Evolutionary conservation across 2,329 filamentous ascomycete species (phyloP).

Genomic region (Sarocladium strictum): DNA sequence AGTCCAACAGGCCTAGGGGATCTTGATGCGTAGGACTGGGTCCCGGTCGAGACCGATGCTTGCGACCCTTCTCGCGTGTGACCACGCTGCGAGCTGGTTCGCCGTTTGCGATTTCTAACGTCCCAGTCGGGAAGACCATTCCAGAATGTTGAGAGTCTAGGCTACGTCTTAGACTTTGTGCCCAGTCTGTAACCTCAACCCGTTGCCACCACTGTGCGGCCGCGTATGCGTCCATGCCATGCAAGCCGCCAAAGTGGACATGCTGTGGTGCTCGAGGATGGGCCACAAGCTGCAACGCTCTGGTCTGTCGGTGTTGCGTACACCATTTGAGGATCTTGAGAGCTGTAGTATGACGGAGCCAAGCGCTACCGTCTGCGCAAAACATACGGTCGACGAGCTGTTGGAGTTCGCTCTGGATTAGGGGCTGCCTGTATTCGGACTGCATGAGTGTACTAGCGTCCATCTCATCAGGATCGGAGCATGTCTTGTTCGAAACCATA

Average conservation of each 20-base stretch:
- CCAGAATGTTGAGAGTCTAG: conserved; percentile 23
- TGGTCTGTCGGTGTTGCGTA: conserved; percentile 22
- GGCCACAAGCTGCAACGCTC: neutral
- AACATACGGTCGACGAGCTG: conserved; percentile 69
- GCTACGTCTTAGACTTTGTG: conserved; percentile 29
- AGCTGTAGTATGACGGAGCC: conserved; percentile 76
- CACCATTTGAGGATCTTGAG: conserved; percentile 76
- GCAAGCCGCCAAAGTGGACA: neutral
- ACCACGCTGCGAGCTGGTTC: neutral
- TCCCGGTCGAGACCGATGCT: conserved; percentile 10
- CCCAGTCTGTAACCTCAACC: conserved; percentile 31
- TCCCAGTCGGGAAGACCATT: neutral
- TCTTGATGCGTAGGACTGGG: conserved; percentile 48
- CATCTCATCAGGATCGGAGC: conserved; percentile 73
- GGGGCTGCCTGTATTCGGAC: conserved; percentile 78
- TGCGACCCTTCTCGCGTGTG: neutral
- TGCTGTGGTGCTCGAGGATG: neutral
- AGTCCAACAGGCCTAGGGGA: conserved; percentile 69
- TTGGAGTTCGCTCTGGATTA: conserved; percentile 68
- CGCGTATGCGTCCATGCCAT: conserved; percentile 1
- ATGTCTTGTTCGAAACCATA: conserved; percentile 69
- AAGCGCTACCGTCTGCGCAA: conserved; percentile 69
- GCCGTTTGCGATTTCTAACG: neutral
- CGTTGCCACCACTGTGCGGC: conserved; percentile 21
- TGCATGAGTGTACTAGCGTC: conserved; percentile 93